Evolutionary conservation across 2,329 filamentous ascomycete species (phyloP).

Genomic region (Talaromyces sp.): DNA sequence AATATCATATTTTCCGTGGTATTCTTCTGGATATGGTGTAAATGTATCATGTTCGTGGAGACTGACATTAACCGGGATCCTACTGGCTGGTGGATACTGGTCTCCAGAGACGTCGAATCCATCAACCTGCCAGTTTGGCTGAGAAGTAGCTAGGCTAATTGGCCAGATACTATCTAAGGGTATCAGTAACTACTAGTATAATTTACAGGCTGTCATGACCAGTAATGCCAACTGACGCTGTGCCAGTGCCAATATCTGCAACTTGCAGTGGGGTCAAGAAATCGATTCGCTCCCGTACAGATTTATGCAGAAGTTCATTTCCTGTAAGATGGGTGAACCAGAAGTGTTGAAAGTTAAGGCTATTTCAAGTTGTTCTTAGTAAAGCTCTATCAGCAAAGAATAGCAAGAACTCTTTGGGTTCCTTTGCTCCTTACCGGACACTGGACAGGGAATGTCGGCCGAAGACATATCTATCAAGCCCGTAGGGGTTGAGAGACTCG

Average conservation of each 20-base stretch:
- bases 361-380: too few relatives aligned
- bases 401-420: not conserved
- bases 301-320: not conserved
- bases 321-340: not conserved
- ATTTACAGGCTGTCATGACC: too few relatives aligned
- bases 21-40: not conserved
- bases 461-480: not conserved
- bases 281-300: not conserved
- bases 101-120: not conserved
- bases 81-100: not conserved
- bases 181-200: too few relatives aligned
- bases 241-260: not conserved
- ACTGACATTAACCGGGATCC: not conserved
- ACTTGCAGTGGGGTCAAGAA: not conserved
- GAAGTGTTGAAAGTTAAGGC: not conserved
- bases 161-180: not conserved
- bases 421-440: not conserved
- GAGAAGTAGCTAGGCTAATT: not conserved
- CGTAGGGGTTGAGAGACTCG: not conserved
- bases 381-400: not conserved
- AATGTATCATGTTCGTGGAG: not conserved
- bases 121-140: not conserved
- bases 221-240: not conserved
- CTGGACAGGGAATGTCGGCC: not conserved
- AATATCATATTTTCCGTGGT: not conserved